phyloP scores from a whole-genome alignment of 2,329 filamentous ascomycete genomes.

The Trichocomaceae sp. region DNA sequence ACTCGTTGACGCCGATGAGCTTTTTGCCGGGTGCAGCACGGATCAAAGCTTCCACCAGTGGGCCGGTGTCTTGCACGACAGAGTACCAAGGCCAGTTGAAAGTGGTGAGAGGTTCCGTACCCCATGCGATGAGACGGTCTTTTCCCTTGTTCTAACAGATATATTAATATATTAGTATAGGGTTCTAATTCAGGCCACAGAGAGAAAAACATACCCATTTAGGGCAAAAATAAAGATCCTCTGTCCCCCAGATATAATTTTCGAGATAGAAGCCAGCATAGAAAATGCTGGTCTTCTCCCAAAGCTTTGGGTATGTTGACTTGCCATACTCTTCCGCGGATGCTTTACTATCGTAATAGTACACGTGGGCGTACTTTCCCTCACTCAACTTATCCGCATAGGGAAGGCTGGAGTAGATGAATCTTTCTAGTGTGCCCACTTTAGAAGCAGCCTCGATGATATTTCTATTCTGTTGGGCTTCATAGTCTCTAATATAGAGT shows the following conservation, averaged over 20 bases:
- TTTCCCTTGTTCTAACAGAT: neutral
- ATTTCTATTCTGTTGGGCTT: conserved; percentile 36
- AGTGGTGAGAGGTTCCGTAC: neutral
- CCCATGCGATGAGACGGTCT: neutral
- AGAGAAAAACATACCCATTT: neutral
- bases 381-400: conserved; percentile 41
- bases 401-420: conserved; percentile 46
- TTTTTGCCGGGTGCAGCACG: neutral
- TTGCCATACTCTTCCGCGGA: conserved; percentile 40
- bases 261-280: conserved; percentile 1
- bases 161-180: neutral
- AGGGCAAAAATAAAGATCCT: neutral
- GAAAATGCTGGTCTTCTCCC: neutral
- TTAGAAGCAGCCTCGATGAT: conserved; percentile 47
- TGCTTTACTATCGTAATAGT: conserved; percentile 42
- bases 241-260: neutral
- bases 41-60: neutral
- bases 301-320: conserved; percentile 33
- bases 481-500: neutral
- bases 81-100: neutral
- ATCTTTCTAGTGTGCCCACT: conserved; percentile 34
- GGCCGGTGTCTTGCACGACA: neutral
- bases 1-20: neutral
- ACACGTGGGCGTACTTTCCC: conserved; percentile 41
- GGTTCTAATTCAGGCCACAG: neutral